Base-by-base conservation (phyloP, 2,329 filamentous ascomycete species). In the Colletotrichum destructivum region DNA sequence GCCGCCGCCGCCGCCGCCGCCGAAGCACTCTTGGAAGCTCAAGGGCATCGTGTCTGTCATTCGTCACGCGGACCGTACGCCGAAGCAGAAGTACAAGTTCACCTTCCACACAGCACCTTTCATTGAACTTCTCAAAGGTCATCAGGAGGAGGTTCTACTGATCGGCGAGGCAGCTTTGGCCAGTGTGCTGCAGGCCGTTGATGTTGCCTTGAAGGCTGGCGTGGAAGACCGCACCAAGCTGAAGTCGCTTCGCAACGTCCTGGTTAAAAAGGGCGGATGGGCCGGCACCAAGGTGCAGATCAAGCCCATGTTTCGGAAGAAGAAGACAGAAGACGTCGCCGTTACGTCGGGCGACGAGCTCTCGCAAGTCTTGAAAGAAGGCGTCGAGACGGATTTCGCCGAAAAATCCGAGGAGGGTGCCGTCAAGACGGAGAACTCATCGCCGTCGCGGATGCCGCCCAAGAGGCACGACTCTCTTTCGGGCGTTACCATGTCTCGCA, bases 31-130 rank as follows among this genome's bases (percentile, higher is more conserved):
- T 13, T 99, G 96, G 96, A 98, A 98, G 81, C 86, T 99, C 63
- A 99, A 99, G 83, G 96, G 96, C 15, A 95, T 99, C 83, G 96
- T 99, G 0, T 96, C 95, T 2, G 96, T 99, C 18, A 95, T 99
- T 75, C 91, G 96, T 38, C 96, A 99, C 82, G 97, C 97, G 3
- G 96, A 99, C 83, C 92, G 96, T 68, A 99, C 96, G 1, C 96
- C 96, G 2, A 99, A 99, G 83, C 96, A 99, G 78, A 99, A 99
- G 81, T 98, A 98, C 87, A 99, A 99, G 81, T 99, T 98, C 78
- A 99, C 96, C 0, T 98, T 99, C 77, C 96, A 99, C 79, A 97
- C 95, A 0, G 94, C 95, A 74, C 96, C 96, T 0, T 99, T 99
- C 78, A 95, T 99, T 74, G 94, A 97, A 74, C 87, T 99, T 4